Percentiles rank a stretch among this genome's conserved stretches.
phyloP scores from a whole-genome alignment of 2,329 filamentous ascomycete species.

The Biscogniauxia sp. region DNA sequence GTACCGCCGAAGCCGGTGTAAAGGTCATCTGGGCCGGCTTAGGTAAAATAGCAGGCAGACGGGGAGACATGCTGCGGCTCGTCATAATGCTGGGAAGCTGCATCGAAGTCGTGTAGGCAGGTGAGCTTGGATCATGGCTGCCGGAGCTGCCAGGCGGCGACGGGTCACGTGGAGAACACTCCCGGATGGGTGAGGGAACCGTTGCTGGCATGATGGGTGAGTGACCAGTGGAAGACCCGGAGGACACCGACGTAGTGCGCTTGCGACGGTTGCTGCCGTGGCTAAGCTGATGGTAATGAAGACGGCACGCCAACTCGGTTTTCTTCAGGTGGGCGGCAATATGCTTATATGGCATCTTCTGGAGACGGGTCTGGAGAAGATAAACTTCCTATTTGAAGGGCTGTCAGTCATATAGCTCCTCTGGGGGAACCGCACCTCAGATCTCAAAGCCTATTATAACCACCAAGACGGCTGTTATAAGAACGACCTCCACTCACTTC shows the following conservation, averaged over 20 bases:
- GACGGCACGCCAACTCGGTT: slow-evolving; percentile 81
- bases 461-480: slow-evolving; percentile 1
- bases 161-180: slow-evolving; percentile 46
- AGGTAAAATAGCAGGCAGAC: slow-evolving; percentile 61
- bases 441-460: not conserved
- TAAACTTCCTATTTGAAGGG: slow-evolving; percentile 65
- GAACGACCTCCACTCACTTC: slow-evolving; percentile 55
- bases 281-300: slow-evolving; percentile 84
- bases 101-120: slow-evolving; percentile 42
- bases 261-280: slow-evolving; percentile 80
- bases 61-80: slow-evolving; percentile 45
- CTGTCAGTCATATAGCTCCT: slow-evolving; percentile 10
- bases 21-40: slow-evolving; percentile 58
- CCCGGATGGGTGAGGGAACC: slow-evolving; percentile 50
- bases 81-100: slow-evolving; percentile 54
- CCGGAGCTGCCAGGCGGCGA: slow-evolving; percentile 47
- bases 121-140: slow-evolving; percentile 45
- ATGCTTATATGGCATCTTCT: slow-evolving; percentile 90
- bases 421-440: not conserved
- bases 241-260: slow-evolving; percentile 69
- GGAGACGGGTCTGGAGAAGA: slow-evolving; percentile 76
- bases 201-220: slow-evolving; percentile 49
- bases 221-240: slow-evolving; percentile 56
- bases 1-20: slow-evolving; percentile 35
- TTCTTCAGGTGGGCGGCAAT: slow-evolving; percentile 84